Evolutionary conservation across 345 rosid species (phyloP), one percentile per base, ranked within the genome.

Genomic region (Eucalyptus paniculata): DNA sequence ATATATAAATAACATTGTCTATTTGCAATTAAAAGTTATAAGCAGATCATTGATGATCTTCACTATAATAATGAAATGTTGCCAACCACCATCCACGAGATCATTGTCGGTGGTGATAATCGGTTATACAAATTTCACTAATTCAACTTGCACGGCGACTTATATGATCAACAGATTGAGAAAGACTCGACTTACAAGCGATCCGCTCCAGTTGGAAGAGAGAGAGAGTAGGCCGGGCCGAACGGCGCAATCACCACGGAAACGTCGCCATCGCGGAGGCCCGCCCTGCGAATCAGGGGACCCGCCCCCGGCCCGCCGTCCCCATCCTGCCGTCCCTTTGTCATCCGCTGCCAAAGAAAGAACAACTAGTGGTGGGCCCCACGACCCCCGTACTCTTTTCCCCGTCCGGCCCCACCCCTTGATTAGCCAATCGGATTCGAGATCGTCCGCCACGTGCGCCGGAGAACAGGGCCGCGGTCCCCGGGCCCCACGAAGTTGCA

Each of bases 101-200:
- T 19, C 45, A 10, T 12, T 1, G 5, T 34, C 3, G 0, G 9
- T 9, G 19, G 4, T 8, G 37, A 7, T 67, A 16, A 67, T 67
- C 37, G 1, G 80, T 67, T 32, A 17, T 16, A 8, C 9, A n/a
- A 16, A 14, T 30, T 62, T 62, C 19, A 30, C 10, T 28, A 17
- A 32, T 67, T 12, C 12, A 32, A 16, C 12, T 32, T 5, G 12
- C 2, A 8, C 0, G 23, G 12, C 5, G 24, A 69, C 11, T 37
- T 23, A 40, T 2, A 37, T 9, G 13, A 72, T 72, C 15, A 72
- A 72, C 3, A 5, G 45, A 21, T 12, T 6, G 28, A 1, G 83
- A 77, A 21, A 8, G 47, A 77, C 28, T 24, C 16, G 15, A 11
- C 23, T 10, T 7, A 77, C 47, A 9, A 11, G 45, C 2, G 28